Conservation (phyloP, 345 rosid species). For the Citrus maxima region DNA sequence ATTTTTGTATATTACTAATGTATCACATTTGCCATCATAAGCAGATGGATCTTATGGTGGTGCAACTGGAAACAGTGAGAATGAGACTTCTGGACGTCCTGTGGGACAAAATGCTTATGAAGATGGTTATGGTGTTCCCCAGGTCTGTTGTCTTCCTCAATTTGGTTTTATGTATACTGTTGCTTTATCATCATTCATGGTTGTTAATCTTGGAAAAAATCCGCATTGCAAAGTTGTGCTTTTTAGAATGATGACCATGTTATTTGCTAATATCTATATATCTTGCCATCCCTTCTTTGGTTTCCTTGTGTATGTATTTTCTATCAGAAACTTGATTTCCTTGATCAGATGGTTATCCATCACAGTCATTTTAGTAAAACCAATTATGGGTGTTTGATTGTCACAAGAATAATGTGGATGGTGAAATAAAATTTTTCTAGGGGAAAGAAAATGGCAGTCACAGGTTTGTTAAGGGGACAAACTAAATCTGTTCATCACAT, state of each 20-base stretch:
- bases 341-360: background rate
- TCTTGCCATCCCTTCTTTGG: background rate
- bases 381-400: background rate
- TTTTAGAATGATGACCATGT: background rate
- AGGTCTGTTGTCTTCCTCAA: conserved; percentile 43
- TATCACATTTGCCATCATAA: conserved; percentile 21
- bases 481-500: background rate
- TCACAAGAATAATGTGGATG: background rate
- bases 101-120: conserved; percentile 47
- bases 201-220: background rate
- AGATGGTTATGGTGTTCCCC: conserved; percentile 51
- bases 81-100: conserved; percentile 50
- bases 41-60: conserved; percentile 62
- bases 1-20: background rate
- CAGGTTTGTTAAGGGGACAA: background rate
- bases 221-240: background rate
- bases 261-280: background rate
- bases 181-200: background rate
- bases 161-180: background rate
- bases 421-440: background rate
- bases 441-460: background rate
- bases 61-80: conserved; percentile 43
- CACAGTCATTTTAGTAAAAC: background rate
- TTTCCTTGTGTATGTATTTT: background rate
- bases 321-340: background rate